Evolutionary conservation across 2,329 filamentous ascomycete species (phyloP).

Genomic region (Microsporum ferrugineum): DNA sequence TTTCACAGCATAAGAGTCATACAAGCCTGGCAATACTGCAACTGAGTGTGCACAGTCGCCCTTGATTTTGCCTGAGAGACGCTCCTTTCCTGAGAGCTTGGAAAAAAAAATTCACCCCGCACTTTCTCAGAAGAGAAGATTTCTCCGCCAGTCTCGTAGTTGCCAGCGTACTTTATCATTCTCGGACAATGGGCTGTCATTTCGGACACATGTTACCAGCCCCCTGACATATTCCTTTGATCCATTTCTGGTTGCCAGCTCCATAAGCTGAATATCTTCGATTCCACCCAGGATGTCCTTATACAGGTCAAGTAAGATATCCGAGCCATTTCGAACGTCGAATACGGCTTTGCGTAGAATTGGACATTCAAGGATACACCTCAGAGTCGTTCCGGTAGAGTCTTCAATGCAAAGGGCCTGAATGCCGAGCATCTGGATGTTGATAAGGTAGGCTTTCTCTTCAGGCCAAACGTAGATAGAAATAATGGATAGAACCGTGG

Average conservation of each 20-base stretch:
- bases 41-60: slow-evolving; percentile 42
- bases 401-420: slow-evolving; percentile 32
- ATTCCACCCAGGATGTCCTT: slow-evolving; percentile 35
- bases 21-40: slow-evolving; percentile 24
- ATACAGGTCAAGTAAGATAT: slow-evolving; percentile 42
- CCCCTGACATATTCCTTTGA: slow-evolving; percentile 22
- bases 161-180: neutral
- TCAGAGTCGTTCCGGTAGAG: slow-evolving; percentile 19
- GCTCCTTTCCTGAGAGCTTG: neutral
- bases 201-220: slow-evolving; percentile 32
- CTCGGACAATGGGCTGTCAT: neutral
- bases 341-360: slow-evolving; percentile 44
- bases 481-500: slow-evolving; percentile 38
- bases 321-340: slow-evolving; percentile 48
- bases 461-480: slow-evolving; percentile 27
- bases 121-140: neutral
- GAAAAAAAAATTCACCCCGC: no score
- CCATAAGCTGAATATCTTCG: slow-evolving; percentile 47
- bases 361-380: slow-evolving; percentile 36
- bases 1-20: neutral
- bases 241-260: slow-evolving; percentile 31
- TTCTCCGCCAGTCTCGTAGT: neutral
- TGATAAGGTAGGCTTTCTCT: slow-evolving; percentile 34
- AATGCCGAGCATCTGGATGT: slow-evolving; percentile 31
- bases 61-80: neutral